phyloP scores from a whole-genome alignment of 345 rosid genomes.

The Rhizophora mangle region DNA sequence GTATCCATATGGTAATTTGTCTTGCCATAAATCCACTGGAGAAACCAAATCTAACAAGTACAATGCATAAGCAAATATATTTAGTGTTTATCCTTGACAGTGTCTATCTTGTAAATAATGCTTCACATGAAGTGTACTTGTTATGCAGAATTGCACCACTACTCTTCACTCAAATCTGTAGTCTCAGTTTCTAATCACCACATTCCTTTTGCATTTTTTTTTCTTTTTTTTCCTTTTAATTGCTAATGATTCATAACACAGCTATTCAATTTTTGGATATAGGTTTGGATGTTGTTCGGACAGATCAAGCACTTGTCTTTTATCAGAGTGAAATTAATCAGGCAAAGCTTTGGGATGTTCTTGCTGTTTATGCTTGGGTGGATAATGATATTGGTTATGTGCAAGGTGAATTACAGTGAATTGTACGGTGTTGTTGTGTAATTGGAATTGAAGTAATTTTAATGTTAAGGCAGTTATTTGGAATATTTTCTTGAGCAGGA shows the following conservation, averaged over 20 bases:
- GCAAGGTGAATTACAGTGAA: constrained; percentile 51
- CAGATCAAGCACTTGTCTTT: constrained; percentile 75
- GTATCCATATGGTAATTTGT: not conserved
- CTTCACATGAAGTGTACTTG: not conserved
- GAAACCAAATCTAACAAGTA: too few relatives aligned
- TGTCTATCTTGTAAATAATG: not conserved
- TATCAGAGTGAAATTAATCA: constrained; percentile 66
- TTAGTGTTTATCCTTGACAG: not conserved
- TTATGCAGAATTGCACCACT: not conserved
- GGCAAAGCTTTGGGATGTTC: constrained; percentile 86
- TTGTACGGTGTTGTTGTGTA: constrained; percentile 7
- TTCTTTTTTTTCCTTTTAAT: not conserved
- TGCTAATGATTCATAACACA: constrained; percentile 10
- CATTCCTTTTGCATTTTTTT: too few relatives aligned
- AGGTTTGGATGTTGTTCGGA: constrained; percentile 97
- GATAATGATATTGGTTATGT: constrained; percentile 89
- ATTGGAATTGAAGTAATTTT: constrained; percentile 2
- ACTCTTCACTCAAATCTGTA: not conserved
- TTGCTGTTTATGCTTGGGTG: constrained; percentile 81
- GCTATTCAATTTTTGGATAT: constrained; percentile 21
- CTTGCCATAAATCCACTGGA: not conserved
- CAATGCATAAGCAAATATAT: too few relatives aligned
- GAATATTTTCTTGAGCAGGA: constrained; percentile 44
- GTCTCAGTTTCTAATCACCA: not conserved
- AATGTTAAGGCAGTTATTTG: constrained; percentile 8